Evolutionary conservation across 768 basidiomycete genomes (phyloP), one percentile per base, ranked within the genome.

Genomic region (Tulasnella calospora): DNA sequence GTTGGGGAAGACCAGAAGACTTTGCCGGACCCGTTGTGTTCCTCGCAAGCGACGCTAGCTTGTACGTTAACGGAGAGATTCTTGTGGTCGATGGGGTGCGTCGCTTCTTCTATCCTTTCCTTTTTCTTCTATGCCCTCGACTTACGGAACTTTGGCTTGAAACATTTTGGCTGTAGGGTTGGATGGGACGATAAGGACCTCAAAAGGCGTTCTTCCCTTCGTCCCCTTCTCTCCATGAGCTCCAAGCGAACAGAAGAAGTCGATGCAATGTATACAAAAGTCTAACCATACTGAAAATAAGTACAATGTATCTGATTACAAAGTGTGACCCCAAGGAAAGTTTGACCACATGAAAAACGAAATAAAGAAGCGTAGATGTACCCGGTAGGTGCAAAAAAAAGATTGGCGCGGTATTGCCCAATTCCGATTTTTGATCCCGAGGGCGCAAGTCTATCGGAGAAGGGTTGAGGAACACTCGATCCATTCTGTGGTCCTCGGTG

Each of bases 1-100:
- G 92, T 78, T 93, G 92, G 92, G 92, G 92, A 30, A 83, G 86
- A 33, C 92, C 92, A 4, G 85, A 86, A 74, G 92, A 94, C 84
- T 92, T 94, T 83, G 90, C 89, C n/a, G 92, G 92, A 15, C 89
- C 90, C 0, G 84, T 90, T 21, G 88, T 93, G 21, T 94, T 91
- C 84, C 87, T 93, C 30, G 91, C 92, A 19, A 90, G 90, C 80
- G 83, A 84, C 71, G 92, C 91, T 0, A 90, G 89, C 80, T 88
- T 91, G 82, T 94, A 93, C 82, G 88, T 93, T 4, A 90, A 89
- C 80, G 92, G 92, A 36, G 92, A 93, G 83, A 84, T 89, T 44
- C 82, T 93, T 74, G 88, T 91, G 51, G 91, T 93, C 71, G 79
- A 80, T 74, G 79, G 79, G n/a, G 79, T 76, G 55, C 30, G 75